Base-by-base conservation (phyloP, 2,329 filamentous ascomycete genomes). In the Penicillium sclerotiorum region DNA sequence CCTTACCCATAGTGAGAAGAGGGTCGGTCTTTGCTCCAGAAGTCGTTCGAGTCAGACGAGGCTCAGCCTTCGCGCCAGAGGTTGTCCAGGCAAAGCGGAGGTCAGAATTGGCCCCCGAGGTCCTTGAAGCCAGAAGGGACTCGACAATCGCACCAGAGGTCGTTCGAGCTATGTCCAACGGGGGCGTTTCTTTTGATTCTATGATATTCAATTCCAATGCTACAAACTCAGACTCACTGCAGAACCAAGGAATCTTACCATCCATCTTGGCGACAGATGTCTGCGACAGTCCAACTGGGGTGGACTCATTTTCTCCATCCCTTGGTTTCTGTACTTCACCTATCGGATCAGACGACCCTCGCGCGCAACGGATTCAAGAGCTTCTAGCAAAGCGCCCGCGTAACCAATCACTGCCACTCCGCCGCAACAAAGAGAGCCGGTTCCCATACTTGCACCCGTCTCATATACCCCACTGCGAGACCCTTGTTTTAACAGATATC, bases 401-500 rank as follows among this genome's bases (percentile, higher is more conserved):
- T 33, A 66, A 58, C 22, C 58, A 59, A 41, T 60, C 59, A 25
- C 55, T 67, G 27, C 64, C 66, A 37, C 60, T 63, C 5, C 65
- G 60, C 33, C 52, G 59, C 44, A 60, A 50, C n/a, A 62, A 56
- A 56, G 59, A 62, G 49, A 59, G 47, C 36, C 56, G 60, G 25
- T 63, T 68, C 15, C 62, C 62, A 2, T 69, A 64, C 47, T 66
- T 84, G 8, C 80, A 84, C 59, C 81, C 82, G 12, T 79, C 75
- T 9, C 77, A 80, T 68, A 65, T 84, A 3, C 77, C 80, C 9
- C 76, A 79, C 42, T 60, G 84, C 8, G 73, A 76, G 43, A 82
- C 79, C 0, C 62, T 86, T 4, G 73, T 83, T 2, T 66, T 86
- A 37, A 84, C 81, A 1, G 76, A 81, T 52, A 75, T 85, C 1